Base-by-base conservation (phyloP, 225 moss, liverwort and hornwort species). In the Asterella californica region DNA sequence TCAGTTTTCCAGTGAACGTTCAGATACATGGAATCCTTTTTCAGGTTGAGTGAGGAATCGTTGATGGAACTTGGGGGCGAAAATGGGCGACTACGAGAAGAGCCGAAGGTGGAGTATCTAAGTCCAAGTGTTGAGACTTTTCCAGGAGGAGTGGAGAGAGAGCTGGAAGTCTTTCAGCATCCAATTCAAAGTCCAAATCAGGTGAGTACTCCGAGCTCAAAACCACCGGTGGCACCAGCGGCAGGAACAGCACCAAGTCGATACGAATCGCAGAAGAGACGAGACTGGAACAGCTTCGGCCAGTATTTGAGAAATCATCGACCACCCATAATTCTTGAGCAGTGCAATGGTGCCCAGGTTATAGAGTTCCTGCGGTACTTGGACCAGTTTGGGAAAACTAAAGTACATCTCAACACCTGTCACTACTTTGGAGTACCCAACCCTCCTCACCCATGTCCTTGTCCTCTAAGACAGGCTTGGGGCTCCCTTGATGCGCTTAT, bases 301-400 rank as follows among this genome's bases (percentile, higher is more conserved):
- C 89, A 90, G 70, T 94, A 94, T 37, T 89, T 94, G 21, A 90
- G 89, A 74, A 94, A 94, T 79, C 90, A 90, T 57, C 92, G 90
- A 10, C 61, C 78, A 33, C 78, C 64, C 10, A 42, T 94, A 30
- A 87, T 88, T 30, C 88, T 92, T 21, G 83, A 83, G 48, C 83
- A 87, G 46, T 94, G 94, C 88, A 94, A 86, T 36, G 94, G 94
- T 0, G 83, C 86, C 57, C 87, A 90, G 52, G 90, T 94, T 42
- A 77, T 94, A 65, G 92, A 92, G 85, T 94, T 94, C 79, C 90
- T 94, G 22, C 84, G 89, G 60, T 94, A 94, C 82, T 89, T 94
- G 18, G 94, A 94, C 77, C 94, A 94, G 80, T 92, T 94, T 77
- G 94, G 94, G 29, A 92, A 94, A 80, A 94, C 94, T 32, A 94